Evolutionary conservation across 352 stramenopile species (phyloP).

Genomic region (Globisporangium rhizosaccharum): DNA sequence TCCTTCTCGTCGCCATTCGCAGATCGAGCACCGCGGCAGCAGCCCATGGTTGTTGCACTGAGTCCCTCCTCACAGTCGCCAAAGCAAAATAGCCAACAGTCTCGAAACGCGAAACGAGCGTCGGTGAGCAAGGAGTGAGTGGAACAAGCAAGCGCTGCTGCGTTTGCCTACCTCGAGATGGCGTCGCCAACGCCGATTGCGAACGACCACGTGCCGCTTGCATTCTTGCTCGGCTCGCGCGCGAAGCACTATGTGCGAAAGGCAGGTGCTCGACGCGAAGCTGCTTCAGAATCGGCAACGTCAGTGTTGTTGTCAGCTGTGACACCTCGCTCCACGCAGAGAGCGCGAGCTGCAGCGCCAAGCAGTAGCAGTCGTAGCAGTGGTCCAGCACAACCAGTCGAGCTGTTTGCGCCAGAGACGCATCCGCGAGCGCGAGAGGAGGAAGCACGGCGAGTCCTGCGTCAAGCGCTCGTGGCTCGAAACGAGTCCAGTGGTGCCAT

Average conservation of each 20-base stretch:
- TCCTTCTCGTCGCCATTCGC: slow-evolving; percentile 13
- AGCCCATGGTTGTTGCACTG: slow-evolving; percentile 5
- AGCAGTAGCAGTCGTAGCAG: background rate
- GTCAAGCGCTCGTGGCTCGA: slow-evolving; percentile 21
- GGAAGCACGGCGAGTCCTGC: slow-evolving; percentile 29
- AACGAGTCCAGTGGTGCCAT: background rate
- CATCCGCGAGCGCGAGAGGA: slow-evolving; percentile 31
- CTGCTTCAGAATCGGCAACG: background rate
- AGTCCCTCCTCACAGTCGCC: no score
- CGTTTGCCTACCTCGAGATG: slow-evolving; percentile 1
- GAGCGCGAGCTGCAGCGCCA: background rate
- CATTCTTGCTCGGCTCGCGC: slow-evolving; percentile 54
- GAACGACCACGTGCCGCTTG: slow-evolving; percentile 57
- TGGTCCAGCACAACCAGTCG: background rate
- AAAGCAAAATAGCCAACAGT: no score
- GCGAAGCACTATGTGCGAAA: slow-evolving; percentile 30
- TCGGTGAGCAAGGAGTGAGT: no score
- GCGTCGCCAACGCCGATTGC: slow-evolving; percentile 13
- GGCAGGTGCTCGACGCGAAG: background rate
- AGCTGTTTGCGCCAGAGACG: slow-evolving; percentile 12
- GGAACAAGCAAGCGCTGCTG: no score
- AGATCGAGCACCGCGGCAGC: slow-evolving; percentile 15
- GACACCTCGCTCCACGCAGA: background rate
- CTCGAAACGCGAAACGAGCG: no score
- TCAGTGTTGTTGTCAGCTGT: background rate